Conservation (phyloP, 2,329 filamentous ascomycete genomes). For the Emydomyces testavorans region DNA sequence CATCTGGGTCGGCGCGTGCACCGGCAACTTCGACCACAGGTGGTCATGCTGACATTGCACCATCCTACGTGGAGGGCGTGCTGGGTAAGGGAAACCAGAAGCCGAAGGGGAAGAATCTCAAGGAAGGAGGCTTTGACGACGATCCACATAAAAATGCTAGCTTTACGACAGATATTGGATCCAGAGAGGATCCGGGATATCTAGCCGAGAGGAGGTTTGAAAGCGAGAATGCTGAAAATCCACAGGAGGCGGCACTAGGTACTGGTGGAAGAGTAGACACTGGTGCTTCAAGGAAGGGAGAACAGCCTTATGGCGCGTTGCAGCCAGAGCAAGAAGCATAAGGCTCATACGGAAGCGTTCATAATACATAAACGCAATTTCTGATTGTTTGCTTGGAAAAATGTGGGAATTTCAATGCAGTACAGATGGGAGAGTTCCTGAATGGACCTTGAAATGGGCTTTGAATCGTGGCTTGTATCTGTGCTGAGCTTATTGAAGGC, state of each 20-base stretch:
- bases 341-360: no score
- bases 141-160: slow-evolving; percentile 31
- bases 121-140: slow-evolving; percentile 38
- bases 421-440: no score
- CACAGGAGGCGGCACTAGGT: slow-evolving; percentile 20
- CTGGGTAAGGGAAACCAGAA: slow-evolving; percentile 25
- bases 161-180: slow-evolving; percentile 44
- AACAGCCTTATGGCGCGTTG: not conserved
- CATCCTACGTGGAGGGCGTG: slow-evolving; percentile 31
- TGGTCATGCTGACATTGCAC: slow-evolving; percentile 25
- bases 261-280: slow-evolving; percentile 15
- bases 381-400: no score
- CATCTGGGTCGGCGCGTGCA: slow-evolving; percentile 26
- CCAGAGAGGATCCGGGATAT: slow-evolving; percentile 45
- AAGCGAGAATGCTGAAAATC: slow-evolving; percentile 22
- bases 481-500: no score
- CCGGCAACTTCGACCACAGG: slow-evolving; percentile 9
- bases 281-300: not conserved
- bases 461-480: no score
- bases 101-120: slow-evolving; percentile 44
- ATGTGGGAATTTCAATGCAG: no score
- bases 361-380: no score
- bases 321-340: slow-evolving; percentile 5
- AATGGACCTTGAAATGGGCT: no score
- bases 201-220: slow-evolving; percentile 34